Evolutionary conservation across 257 asterid species (phyloP), one percentile per base, ranked within the genome.

Genomic region (Lantana camara): DNA sequence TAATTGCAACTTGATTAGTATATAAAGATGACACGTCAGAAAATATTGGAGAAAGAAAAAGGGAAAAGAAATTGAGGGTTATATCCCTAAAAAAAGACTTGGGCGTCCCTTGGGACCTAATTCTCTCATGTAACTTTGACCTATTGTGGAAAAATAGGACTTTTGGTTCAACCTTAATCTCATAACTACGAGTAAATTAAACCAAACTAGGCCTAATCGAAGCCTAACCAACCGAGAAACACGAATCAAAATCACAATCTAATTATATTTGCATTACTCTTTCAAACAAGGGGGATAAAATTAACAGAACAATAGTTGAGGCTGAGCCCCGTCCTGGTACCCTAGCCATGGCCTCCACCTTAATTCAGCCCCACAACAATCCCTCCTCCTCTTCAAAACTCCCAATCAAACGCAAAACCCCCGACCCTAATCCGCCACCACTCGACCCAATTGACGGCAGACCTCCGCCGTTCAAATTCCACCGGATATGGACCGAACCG

Each of bases 401-500:
- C 67, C 96, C 96, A 50, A 49, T 90, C 80, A 90, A 90, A 74
- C 97, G 97, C 70, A 87, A 82, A 79, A 77, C 73, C 79, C 83
- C 85, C 40, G 88, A 84, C 70, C 64, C 74, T 4, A 47, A 52
- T 60, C 41, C 73, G 30, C 38, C 77, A 24, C 63, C 65, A 11
- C 65, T 23, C 72, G 63, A 63, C 68, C 29, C 56, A 13, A 14
- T 67, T 16, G 24, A 14, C 7, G 66, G 29, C 44, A 40, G 74
- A 22, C 68, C 72, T 17, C 91, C 95, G 22, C 89, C 92, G 24
- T 84, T 85, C 81, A 87, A 90, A 58, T 87, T 80, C 80, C 95
- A 87, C 50, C 76, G 97, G 22, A 88, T 90, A 67, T 87, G 97
- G 97, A 87, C 92, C 60, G 96, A 90, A 20, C 84, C 87, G 46